A percentile compares a stretch with the other conserved stretches of the same genome.
Evolutionary conservation across 1,284 basidiomycete genomes (phyloP).

Genomic region (Schizophyllum amplum): DNA sequence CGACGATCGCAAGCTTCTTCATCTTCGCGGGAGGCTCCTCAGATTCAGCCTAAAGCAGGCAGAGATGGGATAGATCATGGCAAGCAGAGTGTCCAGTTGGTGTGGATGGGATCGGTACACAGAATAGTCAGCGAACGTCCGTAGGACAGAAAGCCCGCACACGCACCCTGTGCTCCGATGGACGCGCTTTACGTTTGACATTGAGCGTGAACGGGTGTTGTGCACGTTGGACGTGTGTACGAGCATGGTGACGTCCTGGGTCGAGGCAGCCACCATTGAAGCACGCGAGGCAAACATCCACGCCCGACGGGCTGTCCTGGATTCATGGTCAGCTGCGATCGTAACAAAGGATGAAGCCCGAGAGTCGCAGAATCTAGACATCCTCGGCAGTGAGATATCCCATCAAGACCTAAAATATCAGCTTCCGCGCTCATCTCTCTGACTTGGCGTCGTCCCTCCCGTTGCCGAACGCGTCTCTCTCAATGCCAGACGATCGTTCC

Average conservation of each 20-base stretch:
- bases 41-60: constrained; percentile 37
- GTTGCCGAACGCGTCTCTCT: too few relatives aligned
- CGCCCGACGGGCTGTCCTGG: constrained; percentile 67
- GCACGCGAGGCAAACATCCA: constrained; percentile 88
- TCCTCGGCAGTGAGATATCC: too few relatives aligned
- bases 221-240: constrained; percentile 61
- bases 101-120: constrained; percentile 27
- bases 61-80: neutral
- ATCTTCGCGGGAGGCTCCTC: constrained; percentile 79
- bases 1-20: constrained; percentile 84
- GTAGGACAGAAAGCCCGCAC: neutral
- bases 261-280: constrained; percentile 89
- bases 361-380: too few relatives aligned
- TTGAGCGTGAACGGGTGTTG: constrained; percentile 79
- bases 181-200: constrained; percentile 50
- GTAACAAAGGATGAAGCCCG: too few relatives aligned
- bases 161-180: neutral
- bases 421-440: too few relatives aligned
- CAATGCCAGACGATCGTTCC: constrained; percentile 8
- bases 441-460: too few relatives aligned
- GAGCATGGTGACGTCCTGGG: constrained; percentile 59
- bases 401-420: too few relatives aligned
- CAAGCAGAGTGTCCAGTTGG: constrained; percentile 49
- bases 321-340: neutral
- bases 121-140: neutral